Conservation (phyloP, 2,329 filamentous ascomycete genomes). For the Simplicillium aogashimaense region DNA sequence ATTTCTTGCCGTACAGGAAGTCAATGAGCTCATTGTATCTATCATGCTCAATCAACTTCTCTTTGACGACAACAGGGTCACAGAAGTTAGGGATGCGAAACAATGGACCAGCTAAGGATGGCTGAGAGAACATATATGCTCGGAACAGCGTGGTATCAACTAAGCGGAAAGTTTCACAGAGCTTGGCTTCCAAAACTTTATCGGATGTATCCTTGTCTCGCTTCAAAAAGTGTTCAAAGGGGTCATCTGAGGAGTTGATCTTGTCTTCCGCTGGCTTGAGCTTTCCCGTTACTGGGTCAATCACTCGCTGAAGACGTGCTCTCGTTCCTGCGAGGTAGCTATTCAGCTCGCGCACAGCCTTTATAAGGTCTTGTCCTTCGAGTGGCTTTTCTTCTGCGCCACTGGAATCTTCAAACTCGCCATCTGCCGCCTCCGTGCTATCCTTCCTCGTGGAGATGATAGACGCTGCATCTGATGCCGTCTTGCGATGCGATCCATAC, state of each 20-base stretch:
- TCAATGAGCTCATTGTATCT: constrained; percentile 94
- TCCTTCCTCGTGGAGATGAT: constrained; percentile 47
- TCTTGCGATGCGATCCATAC: constrained; percentile 34
- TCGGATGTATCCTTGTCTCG: constrained; percentile 36
- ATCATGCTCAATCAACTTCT: constrained; percentile 78
- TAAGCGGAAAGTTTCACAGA: constrained; percentile 68
- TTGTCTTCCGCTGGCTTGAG: constrained; percentile 40
- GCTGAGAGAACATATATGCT: constrained; percentile 86
- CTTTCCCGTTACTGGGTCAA: constrained; percentile 53
- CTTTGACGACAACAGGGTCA: constrained; percentile 89
- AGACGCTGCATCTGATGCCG: constrained; percentile 45
- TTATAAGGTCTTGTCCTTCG: constrained; percentile 74
- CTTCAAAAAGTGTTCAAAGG: constrained; percentile 46
- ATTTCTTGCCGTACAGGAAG: constrained; percentile 89
- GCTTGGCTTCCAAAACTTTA: constrained; percentile 56
- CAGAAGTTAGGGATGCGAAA: constrained; percentile 97
- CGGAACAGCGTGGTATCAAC: constrained; percentile 94
- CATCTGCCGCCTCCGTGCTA: constrained; percentile 26
- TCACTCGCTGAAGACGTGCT: constrained; percentile 49
- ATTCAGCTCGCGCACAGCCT: constrained; percentile 73
- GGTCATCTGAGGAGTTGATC: constrained; percentile 34
- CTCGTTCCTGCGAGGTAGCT: constrained; percentile 84
- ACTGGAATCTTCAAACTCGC: constrained; percentile 45
- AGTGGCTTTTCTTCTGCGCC: constrained; percentile 39
- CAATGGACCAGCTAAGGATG: constrained; percentile 74